Evolutionary conservation across 2,329 filamentous ascomycete genomes (phyloP).

Genomic region (Waltergamsia citrina): DNA sequence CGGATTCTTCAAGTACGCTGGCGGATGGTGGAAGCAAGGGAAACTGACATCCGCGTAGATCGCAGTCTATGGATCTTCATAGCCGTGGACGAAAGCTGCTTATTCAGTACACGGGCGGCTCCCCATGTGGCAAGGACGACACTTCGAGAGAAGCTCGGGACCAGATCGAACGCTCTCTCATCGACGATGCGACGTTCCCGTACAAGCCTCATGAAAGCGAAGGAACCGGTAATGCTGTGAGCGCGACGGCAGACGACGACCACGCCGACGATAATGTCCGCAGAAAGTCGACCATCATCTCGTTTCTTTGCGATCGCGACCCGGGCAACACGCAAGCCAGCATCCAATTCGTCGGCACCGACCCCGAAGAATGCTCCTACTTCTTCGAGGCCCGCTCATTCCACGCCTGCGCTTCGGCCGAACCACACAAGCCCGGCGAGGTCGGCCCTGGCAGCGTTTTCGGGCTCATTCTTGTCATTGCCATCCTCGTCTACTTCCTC

Average conservation of each 20-base stretch:
- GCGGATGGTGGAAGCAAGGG: not conserved
- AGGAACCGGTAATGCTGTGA: not conserved
- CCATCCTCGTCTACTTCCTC: constrained; percentile 78
- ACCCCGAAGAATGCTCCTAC: constrained; percentile 87
- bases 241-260: not conserved
- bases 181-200: not conserved
- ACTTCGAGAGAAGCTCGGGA: not conserved
- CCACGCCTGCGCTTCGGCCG: constrained; percentile 63
- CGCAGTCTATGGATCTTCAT: constrained; percentile 40
- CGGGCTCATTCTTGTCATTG: constrained; percentile 69
- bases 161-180: not conserved
- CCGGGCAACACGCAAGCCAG: constrained; percentile 57
- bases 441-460: constrained; percentile 70
- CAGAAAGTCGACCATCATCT: constrained; percentile 77
- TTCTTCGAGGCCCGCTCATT: constrained; percentile 87
- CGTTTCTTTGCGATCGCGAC: constrained; percentile 86
- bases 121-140: constrained; percentile 52
- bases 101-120: constrained; percentile 68
- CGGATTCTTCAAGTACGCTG: too few species aligned
- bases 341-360: constrained; percentile 73
- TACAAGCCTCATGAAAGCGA: not conserved
- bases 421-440: constrained; percentile 64
- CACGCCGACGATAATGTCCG: constrained; percentile 22
- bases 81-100: constrained; percentile 66
- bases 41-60: constrained; percentile 13